Base-by-base conservation (phyloP, 495 filamentous ascomycete genomes). In the Rhypophila decipiens region DNA sequence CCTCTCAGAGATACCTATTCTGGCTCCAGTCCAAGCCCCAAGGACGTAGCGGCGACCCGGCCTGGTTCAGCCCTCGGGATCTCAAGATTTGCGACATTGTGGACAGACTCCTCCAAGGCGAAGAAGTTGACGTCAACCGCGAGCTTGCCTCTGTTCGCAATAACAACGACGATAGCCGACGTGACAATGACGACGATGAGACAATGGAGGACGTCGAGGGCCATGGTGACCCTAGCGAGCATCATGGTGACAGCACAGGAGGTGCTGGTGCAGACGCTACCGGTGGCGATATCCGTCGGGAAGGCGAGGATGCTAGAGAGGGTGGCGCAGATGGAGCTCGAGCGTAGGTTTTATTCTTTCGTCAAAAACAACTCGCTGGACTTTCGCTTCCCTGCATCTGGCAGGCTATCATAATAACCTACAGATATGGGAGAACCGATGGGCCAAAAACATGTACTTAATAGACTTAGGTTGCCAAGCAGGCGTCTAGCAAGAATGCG, bases 301-400 rank as follows among this genome's bases (percentile, higher is more conserved):
- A 97, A 60, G 94, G 94, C 47, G 82, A 87, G 65, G 82, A 81
- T 50, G 79, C 88, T 22, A 74, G 93, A 65, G 88, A 95, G 59
- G 93, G 90, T 44, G 94, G 94, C 59, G 90, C 87, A 47, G 91
- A 96, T 68, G 93, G 94, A 52, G 94, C 87, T 69, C 79, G 90
- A 95, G 90, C 91, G 93, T 98, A 97, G 93, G 93, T 55, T 56
- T 56, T 63, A 47, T 44, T 55, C 27, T 24, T 34, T 23, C 19
- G 15, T 39, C 17, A 21, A 46, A 39, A 19, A 11, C 17, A n/a
- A 15, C 20, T 36, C 19, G 39, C 36, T 42, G 43, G 46, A 51
- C 11, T 52, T 33, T 44, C 41, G 44, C 52, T 52, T n/a, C n/a
- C 49, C 52, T 24, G 41, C 34, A 35, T 34, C 27, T 17, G 2